These are phyloP conservation scores for Cyamopsis tetragonoloba DNA, from an alignment of 306 rosid species.

Conservation along the genomic window DNA sequence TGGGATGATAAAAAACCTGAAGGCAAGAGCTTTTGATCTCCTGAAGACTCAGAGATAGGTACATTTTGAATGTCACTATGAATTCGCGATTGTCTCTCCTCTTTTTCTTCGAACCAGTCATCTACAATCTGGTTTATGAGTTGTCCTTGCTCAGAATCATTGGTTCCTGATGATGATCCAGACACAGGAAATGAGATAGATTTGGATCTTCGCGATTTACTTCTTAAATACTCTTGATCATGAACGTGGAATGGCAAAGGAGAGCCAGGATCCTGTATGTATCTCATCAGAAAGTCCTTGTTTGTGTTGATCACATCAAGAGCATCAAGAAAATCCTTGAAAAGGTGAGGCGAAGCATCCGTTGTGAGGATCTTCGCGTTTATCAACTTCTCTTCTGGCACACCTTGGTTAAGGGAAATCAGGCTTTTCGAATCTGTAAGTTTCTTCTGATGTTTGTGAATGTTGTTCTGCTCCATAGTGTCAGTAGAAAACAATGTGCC, in stretches of 20 bases:
- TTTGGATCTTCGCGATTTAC: conserved; percentile 32
- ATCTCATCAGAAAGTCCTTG: conserved; percentile 42
- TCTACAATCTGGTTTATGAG: conserved; percentile 21
- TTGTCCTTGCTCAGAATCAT: conserved; percentile 25
- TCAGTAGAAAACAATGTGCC: conserved; percentile 25
- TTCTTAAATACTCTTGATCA: conserved; percentile 19
- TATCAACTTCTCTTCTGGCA: conserved; percentile 29
- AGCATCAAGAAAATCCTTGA: conserved; percentile 65
- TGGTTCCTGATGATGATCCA: conserved; percentile 22
- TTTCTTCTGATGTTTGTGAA: conserved; percentile 34
- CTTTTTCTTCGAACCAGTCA: background rate
- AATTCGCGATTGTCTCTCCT: background rate
- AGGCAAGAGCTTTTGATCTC: background rate
- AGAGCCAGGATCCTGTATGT: conserved; percentile 53
- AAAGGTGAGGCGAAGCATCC: conserved; percentile 47
- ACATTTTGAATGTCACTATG: background rate
- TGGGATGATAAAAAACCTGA: conserved; percentile 19
- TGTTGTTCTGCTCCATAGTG: background rate
- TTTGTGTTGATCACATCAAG: conserved; percentile 49
- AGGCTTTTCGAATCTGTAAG: background rate
- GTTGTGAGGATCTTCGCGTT: conserved; percentile 37
- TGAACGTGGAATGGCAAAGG: conserved; percentile 38
- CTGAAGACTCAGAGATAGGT: background rate
- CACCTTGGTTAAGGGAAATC: background rate
- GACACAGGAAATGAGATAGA: conserved; percentile 49